Conservation (phyloP, 371 early-diverging fungal species). For the Mucor sp. region DNA sequence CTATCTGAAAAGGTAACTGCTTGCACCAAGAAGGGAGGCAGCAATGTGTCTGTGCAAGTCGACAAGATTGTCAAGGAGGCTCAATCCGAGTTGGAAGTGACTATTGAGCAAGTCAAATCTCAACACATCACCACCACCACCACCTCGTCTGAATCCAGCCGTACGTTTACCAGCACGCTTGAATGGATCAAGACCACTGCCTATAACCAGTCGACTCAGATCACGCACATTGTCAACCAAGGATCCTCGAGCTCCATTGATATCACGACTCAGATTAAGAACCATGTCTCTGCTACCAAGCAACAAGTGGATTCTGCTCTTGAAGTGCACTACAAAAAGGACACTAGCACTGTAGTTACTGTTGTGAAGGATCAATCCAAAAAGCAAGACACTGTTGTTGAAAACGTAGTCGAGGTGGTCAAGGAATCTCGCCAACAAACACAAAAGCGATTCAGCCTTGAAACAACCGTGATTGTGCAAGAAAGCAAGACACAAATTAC, state of each 20-base stretch:
- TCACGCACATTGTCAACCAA: conserved; percentile 27
- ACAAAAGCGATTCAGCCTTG: conserved; percentile 30
- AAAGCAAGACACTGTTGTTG: conserved; percentile 4
- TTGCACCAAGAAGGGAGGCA: conserved; percentile 29
- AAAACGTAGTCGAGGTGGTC: conserved; percentile 26
- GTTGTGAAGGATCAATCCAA: conserved; percentile 17
- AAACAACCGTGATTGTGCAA: conserved; percentile 33
- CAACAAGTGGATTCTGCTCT: conserved; percentile 37
- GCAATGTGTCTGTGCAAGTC: conserved; percentile 23
- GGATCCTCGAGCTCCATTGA: conserved; percentile 27
- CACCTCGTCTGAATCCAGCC: conserved; percentile 12
- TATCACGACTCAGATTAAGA: conserved; percentile 37
- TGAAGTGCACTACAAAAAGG: conserved; percentile 26
- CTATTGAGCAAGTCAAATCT: conserved; percentile 16
- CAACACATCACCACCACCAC: conserved; percentile 2
- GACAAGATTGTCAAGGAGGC: conserved; percentile 28
- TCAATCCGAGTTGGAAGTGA: conserved; percentile 26
- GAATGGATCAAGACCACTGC: conserved; percentile 34
- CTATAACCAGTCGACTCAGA: conserved; percentile 24
- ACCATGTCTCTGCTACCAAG: conserved; percentile 27
- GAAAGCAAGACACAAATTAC: conserved; percentile 30
- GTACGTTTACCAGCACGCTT: conserved; percentile 21
- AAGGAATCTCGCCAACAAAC: conserved; percentile 34
- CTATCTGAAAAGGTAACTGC: conserved; percentile 24
- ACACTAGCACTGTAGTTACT: conserved; percentile 7